phyloP scores from a whole-genome alignment of 2,329 filamentous ascomycete species.

The Macroventuria anomochaeta region DNA sequence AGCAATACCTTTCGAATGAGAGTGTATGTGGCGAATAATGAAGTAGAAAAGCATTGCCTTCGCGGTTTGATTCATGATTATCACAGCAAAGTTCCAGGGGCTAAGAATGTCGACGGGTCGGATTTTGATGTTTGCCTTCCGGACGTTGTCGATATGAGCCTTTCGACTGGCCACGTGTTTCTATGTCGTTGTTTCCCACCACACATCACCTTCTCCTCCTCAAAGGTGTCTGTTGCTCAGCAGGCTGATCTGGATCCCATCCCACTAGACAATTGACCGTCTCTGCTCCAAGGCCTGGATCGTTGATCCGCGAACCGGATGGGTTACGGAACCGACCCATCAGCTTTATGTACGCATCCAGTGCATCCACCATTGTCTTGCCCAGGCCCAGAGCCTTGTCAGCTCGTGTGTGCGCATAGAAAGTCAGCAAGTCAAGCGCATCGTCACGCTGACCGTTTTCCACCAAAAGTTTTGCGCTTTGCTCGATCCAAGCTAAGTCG shows the following conservation, averaged over 20 bases:
- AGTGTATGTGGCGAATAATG: no score
- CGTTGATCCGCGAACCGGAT: constrained; percentile 33
- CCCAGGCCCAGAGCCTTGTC: constrained; percentile 35
- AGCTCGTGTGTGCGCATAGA: constrained; percentile 35
- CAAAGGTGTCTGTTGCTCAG: constrained; percentile 15
- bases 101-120: no score
- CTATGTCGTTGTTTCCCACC: no score
- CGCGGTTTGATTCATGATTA: no score
- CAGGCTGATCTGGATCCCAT: constrained; percentile 34
- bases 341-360: constrained; percentile 36
- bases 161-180: no score
- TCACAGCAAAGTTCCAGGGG: no score
- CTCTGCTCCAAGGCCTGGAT: constrained; percentile 36
- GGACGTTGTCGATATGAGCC: no score
- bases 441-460: constrained; percentile 24
- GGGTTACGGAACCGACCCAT: constrained; percentile 31
- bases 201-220: not conserved
- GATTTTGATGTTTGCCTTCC: no score
- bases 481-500: constrained; percentile 35
- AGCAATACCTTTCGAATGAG: no score
- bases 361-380: constrained; percentile 33
- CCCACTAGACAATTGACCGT: constrained; percentile 42
- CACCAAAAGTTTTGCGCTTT: constrained; percentile 26
- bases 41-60: no score
- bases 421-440: constrained; percentile 30